phyloP scores from a whole-genome alignment of 2,329 filamentous ascomycete species.

The Colletotrichum aenigma region DNA sequence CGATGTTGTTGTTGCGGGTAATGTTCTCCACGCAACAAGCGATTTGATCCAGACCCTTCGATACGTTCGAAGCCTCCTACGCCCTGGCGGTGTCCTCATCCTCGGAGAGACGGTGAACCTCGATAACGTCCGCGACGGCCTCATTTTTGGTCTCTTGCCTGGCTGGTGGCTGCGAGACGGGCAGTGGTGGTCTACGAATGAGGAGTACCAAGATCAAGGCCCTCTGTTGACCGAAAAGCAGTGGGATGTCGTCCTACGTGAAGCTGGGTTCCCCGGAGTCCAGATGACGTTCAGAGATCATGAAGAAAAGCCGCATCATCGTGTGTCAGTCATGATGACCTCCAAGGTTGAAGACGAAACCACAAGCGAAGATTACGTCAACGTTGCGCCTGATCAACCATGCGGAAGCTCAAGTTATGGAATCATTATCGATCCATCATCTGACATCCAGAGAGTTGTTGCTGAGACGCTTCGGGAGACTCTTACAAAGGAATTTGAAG shows the following conservation, averaged over 20 bases:
- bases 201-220: conserved; percentile 22
- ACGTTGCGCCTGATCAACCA: not conserved
- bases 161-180: conserved; percentile 38
- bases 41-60: conserved; percentile 24
- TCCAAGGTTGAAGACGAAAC: not conserved
- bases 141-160: conserved; percentile 36
- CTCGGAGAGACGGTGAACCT: conserved; percentile 23
- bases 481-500: not conserved
- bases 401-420: not conserved
- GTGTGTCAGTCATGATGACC: not conserved
- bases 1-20: conserved; percentile 38
- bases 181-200: not conserved
- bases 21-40: conserved; percentile 32
- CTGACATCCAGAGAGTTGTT: not conserved
- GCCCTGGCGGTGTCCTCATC: conserved; percentile 30
- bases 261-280: conserved; percentile 21
- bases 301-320: not conserved
- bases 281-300: conserved; percentile 28
- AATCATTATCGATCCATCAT: not conserved
- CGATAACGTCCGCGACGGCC: conserved; percentile 12
- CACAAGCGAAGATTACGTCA: not conserved
- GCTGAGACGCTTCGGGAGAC: not conserved
- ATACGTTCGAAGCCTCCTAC: conserved; percentile 25
- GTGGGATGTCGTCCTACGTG: conserved; percentile 23
- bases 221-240: conserved; percentile 24